These are phyloP conservation scores for Populus pruinosa DNA, from an alignment of 345 rosid species.

Conservation along the genomic window DNA sequence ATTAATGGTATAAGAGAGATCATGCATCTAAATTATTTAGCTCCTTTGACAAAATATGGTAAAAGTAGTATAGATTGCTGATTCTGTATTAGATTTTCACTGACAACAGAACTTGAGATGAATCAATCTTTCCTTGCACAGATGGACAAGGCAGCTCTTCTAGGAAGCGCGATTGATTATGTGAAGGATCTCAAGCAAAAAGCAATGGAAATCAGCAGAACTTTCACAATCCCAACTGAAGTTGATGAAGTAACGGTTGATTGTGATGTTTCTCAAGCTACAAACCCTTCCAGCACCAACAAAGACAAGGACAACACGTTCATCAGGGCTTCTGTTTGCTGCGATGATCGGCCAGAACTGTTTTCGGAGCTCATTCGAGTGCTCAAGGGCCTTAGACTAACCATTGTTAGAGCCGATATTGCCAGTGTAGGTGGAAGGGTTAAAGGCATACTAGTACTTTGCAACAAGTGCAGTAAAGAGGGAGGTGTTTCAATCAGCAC, in stretches of 20 bases:
- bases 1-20: neutral
- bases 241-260: conserved; percentile 64
- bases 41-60: neutral
- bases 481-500: conserved; percentile 25
- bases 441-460: conserved; percentile 54
- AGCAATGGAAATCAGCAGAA: conserved; percentile 53
- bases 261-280: conserved; percentile 21
- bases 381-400: conserved; percentile 47
- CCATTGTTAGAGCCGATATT: conserved; percentile 55
- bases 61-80: neutral
- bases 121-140: conserved; percentile 18
- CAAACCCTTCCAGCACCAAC: neutral
- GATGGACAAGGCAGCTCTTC: conserved; percentile 91
- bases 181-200: conserved; percentile 67
- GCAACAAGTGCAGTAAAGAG: conserved; percentile 26
- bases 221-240: conserved; percentile 57
- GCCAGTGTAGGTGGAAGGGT: conserved; percentile 71
- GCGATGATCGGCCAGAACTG: conserved; percentile 82
- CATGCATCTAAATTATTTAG: neutral
- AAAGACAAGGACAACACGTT: conserved; percentile 14
- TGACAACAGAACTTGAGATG: conserved; percentile 1
- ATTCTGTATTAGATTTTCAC: neutral
- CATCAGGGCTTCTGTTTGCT: conserved; percentile 68
- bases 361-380: conserved; percentile 58
- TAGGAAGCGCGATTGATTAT: conserved; percentile 67